Conservation (phyloP, 1,284 basidiomycete species). For the Trametes sp. region DNA sequence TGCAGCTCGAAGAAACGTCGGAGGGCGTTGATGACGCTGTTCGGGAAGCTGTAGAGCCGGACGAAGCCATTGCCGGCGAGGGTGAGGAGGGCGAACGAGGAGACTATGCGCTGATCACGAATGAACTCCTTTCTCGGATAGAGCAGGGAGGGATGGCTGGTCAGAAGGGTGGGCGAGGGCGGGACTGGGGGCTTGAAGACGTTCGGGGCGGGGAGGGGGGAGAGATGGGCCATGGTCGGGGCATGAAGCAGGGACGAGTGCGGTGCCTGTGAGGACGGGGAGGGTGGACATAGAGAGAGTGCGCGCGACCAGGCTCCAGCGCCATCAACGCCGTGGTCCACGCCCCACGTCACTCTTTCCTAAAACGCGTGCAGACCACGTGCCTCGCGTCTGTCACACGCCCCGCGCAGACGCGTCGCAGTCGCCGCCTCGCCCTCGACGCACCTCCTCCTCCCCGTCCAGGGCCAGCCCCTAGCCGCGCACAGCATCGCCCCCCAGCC, state of each 20-base stretch:
- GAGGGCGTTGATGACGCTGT: constrained; percentile 56
- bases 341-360: constrained; percentile 30
- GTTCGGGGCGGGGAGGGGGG: constrained; percentile 31
- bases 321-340: constrained; percentile 19
- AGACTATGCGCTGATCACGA: constrained; percentile 59
- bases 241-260: constrained; percentile 31
- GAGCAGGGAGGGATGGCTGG: constrained; percentile 47
- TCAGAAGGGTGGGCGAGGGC: constrained; percentile 20
- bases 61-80: constrained; percentile 68
- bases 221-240: constrained; percentile 38
- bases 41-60: constrained; percentile 73
- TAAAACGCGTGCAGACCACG: constrained; percentile 25
- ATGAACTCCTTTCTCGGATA: constrained; percentile 76
- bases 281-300: constrained; percentile 27
- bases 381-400: constrained; percentile 14
- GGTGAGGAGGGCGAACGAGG: constrained; percentile 72
- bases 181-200: constrained; percentile 38
- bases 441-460: constrained; percentile 6
- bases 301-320: constrained; percentile 24
- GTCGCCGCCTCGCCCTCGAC: background rate
- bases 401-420: constrained; percentile 7
- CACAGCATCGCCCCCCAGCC: background rate
- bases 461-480: constrained; percentile 1
- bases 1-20: constrained; percentile 61
- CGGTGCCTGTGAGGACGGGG: constrained; percentile 19